phyloP scores from a whole-genome alignment of 202 grass and related monocot genomes.

The Saccharum hybrid region DNA sequence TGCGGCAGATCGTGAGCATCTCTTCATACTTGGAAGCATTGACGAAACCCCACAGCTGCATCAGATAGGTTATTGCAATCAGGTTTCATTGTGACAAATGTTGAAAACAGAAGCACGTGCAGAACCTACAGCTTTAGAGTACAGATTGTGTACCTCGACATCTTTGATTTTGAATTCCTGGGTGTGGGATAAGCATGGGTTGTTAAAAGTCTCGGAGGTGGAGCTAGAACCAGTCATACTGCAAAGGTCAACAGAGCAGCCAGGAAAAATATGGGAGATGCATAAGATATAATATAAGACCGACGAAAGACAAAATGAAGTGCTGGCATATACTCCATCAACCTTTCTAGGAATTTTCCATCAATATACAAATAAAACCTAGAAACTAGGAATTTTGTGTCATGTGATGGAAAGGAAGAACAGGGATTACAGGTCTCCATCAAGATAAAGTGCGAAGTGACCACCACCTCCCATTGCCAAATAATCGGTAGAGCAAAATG shows the following conservation, averaged over 20 bases:
- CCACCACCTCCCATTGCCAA: slow-evolving; percentile 92
- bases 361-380: slow-evolving; percentile 4
- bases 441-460: slow-evolving; percentile 93
- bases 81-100: not conserved
- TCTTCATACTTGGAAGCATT: slow-evolving; percentile 79
- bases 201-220: slow-evolving; percentile 85
- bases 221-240: slow-evolving; percentile 91
- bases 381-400: not conserved
- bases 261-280: not conserved
- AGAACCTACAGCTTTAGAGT: not conserved
- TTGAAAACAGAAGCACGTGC: not conserved
- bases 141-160: slow-evolving; percentile 59
- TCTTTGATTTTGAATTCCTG: slow-evolving; percentile 87
- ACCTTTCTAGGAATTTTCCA: slow-evolving; percentile 3
- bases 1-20: slow-evolving; percentile 74
- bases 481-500: slow-evolving; percentile 72
- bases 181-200: slow-evolving; percentile 79
- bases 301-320: not conserved
- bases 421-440: slow-evolving; percentile 81
- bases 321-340: not conserved
- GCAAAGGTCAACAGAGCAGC: slow-evolving; percentile 39
- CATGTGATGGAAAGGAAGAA: not conserved
- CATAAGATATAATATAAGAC: not conserved
- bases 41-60: slow-evolving; percentile 93
- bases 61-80: slow-evolving; percentile 11